A percentile compares a stretch with the other conserved stretches of the same genome.
Evolutionary conservation across 2,329 filamentous ascomycete species (phyloP).

Genomic region (Neonectria hederae): DNA sequence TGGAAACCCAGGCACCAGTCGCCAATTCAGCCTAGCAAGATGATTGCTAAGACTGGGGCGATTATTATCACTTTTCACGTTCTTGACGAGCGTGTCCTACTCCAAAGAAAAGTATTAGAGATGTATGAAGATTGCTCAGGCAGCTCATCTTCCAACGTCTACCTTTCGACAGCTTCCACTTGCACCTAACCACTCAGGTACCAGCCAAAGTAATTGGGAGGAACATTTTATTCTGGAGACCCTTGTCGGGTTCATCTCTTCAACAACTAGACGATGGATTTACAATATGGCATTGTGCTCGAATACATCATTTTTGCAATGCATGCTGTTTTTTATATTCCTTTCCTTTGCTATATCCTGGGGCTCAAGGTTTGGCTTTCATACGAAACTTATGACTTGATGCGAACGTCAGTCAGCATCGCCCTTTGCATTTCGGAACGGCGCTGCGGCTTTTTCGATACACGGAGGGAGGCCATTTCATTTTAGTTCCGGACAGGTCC

Average conservation of each 20-base stretch:
- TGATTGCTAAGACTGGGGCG: background rate
- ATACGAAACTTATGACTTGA: conserved; percentile 9
- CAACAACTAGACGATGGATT: conserved; percentile 12
- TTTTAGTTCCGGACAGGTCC: background rate
- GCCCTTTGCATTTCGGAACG: conserved; percentile 13
- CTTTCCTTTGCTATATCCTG: background rate
- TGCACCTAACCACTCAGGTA: background rate
- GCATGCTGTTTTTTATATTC: background rate
- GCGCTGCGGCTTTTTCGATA: conserved; percentile 11
- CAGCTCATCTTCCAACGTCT: background rate
- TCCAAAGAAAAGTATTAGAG: background rate
- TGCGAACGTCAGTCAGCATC: conserved; percentile 6
- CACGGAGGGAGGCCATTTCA: background rate
- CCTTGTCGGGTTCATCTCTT: conserved; percentile 5
- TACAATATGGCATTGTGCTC: background rate
- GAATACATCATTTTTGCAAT: background rate
- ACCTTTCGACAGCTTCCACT: background rate
- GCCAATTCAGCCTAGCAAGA: conserved; percentile 7
- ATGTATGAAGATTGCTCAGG: background rate
- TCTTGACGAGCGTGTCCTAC: background rate
- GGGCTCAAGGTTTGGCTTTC: conserved; percentile 3
- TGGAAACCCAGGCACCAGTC: conserved; percentile 13
- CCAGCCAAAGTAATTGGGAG: conserved; percentile 2
- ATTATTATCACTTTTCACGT: background rate
- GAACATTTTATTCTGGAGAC: background rate